phyloP scores from a whole-genome alignment of 208 protist species.

The Naegleria fowleri region DNA sequence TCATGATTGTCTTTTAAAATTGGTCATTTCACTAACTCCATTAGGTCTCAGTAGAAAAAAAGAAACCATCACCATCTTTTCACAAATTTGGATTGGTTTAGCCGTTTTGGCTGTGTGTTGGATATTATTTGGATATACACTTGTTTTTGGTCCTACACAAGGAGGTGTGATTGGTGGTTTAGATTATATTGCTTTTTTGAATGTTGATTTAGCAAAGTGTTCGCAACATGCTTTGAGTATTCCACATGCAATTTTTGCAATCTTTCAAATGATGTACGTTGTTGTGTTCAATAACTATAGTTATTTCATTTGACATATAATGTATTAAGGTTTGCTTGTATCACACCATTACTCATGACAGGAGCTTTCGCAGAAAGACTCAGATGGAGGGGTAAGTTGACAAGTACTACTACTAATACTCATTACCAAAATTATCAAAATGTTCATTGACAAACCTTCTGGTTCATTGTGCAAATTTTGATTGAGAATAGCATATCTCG shows the following conservation, averaged over 20 bases:
- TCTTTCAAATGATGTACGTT: constrained; percentile 27
- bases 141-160: constrained; percentile 29
- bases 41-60: constrained; percentile 51
- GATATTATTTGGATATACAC: constrained; percentile 51
- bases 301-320: constrained; percentile 65
- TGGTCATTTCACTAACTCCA: too few relatives aligned
- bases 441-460: constrained; percentile 38
- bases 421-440: constrained; percentile 43
- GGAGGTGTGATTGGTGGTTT: constrained; percentile 42
- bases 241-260: constrained; percentile 3
- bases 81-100: constrained; percentile 50
- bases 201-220: constrained; percentile 35
- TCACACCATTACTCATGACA: constrained; percentile 67
- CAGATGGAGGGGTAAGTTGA: constrained; percentile 33
- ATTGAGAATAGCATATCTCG: constrained; percentile 35
- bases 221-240: neutral
- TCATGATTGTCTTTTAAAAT: too few relatives aligned
- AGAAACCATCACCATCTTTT: constrained; percentile 57
- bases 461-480: too few relatives aligned
- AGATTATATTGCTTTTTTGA: constrained; percentile 39
- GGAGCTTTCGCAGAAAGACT: constrained; percentile 51
- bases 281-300: constrained; percentile 44
- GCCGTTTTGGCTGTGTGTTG: constrained; percentile 42
- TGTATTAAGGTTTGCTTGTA: constrained; percentile 56
- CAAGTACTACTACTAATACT: constrained; percentile 31